These are phyloP conservation scores for Starmerella tilneyi DNA, from an alignment of 805 yeast genomes.

Conservation along the genomic window DNA sequence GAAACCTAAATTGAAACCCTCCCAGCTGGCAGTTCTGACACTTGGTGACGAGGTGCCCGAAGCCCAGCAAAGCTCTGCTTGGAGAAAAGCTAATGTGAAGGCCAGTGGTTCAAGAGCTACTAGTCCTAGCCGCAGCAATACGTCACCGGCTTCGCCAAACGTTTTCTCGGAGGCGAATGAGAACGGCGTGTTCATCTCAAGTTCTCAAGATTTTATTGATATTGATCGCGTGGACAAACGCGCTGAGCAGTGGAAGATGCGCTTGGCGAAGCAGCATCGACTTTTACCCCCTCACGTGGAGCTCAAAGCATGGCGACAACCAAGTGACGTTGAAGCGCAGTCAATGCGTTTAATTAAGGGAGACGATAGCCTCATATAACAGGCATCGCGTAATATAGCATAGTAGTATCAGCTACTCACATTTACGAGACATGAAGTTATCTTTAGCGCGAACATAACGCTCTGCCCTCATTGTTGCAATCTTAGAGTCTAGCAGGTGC, in stretches of 20 bases:
- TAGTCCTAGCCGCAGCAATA: not conserved
- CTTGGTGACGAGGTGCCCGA: not conserved
- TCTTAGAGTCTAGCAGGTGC: too few species aligned
- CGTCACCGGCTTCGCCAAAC: not conserved
- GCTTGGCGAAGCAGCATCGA: conserved; percentile 38
- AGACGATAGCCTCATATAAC: not conserved
- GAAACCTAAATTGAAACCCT: not conserved
- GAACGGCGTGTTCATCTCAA: conserved; percentile 12
- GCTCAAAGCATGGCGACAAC: conserved; percentile 39
- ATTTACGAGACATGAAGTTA: not conserved
- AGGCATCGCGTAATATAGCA: too few species aligned
- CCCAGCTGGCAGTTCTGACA: not conserved
- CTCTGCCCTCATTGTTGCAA: too few species aligned
- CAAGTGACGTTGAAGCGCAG: conserved; percentile 35
- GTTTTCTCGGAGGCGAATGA: not conserved
- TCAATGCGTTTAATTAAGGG: conserved; percentile 20
- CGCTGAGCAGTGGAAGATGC: conserved; percentile 46
- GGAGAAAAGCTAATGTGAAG: not conserved
- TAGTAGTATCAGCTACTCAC: not conserved
- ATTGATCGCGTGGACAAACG: conserved; percentile 37
- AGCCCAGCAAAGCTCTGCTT: not conserved
- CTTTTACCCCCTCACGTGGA: conserved; percentile 35
- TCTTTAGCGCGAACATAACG: too few species aligned
- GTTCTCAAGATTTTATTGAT: conserved; percentile 27
- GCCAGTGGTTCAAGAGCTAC: not conserved